A percentile compares a stretch with the other conserved stretches of the same genome.
Conservation (phyloP, 768 basidiomycete species). For the Lanmaoa pseudosensibilis region DNA sequence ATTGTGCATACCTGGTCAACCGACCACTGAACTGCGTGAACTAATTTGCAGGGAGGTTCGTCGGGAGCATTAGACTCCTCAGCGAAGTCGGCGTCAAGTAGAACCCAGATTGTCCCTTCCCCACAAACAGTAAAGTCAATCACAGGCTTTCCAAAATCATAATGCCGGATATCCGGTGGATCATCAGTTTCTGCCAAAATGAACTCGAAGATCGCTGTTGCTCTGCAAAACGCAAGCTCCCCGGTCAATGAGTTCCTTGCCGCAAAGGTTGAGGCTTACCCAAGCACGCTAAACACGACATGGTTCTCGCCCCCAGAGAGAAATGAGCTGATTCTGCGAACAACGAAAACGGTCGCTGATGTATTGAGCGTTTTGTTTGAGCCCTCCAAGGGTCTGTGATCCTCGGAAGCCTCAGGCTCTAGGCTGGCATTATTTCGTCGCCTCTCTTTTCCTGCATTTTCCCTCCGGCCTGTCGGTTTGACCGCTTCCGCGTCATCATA, state of each 20-base stretch:
- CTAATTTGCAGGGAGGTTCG: slow-evolving; percentile 22
- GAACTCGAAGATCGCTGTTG: slow-evolving; percentile 65
- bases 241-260: not conserved
- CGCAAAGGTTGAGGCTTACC: slow-evolving; percentile 46
- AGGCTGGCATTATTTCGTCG: slow-evolving; percentile 16
- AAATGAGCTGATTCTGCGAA: slow-evolving; percentile 55
- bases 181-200: slow-evolving; percentile 30
- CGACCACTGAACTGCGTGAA: slow-evolving; percentile 35
- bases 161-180: slow-evolving; percentile 32
- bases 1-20: slow-evolving; percentile 39
- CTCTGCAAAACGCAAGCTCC: slow-evolving; percentile 40
- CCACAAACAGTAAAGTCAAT: slow-evolving; percentile 51
- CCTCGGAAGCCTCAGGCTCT: slow-evolving; percentile 23
- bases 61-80: slow-evolving; percentile 10
- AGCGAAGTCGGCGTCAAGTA: slow-evolving; percentile 48
- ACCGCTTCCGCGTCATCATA: slow-evolving; percentile 21
- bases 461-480: slow-evolving; percentile 16
- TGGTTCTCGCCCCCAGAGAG: slow-evolving; percentile 36
- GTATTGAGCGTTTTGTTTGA: slow-evolving; percentile 20
- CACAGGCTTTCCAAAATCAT: slow-evolving; percentile 59
- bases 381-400: not conserved
- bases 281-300: slow-evolving; percentile 69
- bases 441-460: slow-evolving; percentile 22
- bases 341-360: slow-evolving; percentile 49
- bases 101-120: slow-evolving; percentile 44